A percentile compares a stretch with the other conserved stretches of the same genome.
phyloP scores from a whole-genome alignment of 2,329 filamentous ascomycete species.

The Akanthomyces muscarius region DNA sequence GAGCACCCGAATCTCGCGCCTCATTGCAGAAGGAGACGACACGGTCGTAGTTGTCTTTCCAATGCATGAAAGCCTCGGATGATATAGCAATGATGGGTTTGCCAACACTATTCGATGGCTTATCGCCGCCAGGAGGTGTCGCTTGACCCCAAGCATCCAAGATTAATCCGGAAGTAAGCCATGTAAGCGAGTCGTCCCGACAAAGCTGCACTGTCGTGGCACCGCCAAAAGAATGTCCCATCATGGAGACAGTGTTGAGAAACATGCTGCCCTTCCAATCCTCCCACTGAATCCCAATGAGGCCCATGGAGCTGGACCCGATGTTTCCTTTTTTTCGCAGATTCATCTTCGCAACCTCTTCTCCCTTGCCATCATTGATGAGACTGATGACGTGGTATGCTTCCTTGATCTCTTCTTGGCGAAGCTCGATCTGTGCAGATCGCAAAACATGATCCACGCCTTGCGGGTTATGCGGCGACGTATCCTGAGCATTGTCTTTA shows the following conservation, averaged over 20 bases:
- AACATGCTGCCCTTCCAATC: conserved; percentile 55
- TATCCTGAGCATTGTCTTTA: conserved; percentile 48
- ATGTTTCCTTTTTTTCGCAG: conserved; percentile 54
- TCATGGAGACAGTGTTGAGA: conserved; percentile 53
- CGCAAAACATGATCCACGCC: conserved; percentile 59
- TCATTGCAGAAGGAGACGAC: conserved; percentile 55
- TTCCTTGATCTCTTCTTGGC: conserved; percentile 62
- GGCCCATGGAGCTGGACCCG: conserved; percentile 55
- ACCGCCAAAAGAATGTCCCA: conserved; percentile 65
- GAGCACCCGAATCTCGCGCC: conserved; percentile 41
- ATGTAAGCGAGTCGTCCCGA: conserved; percentile 49
- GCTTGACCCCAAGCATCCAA: conserved; percentile 62
- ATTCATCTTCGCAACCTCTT: conserved; percentile 47
- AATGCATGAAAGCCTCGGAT: conserved; percentile 67
- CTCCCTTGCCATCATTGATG: conserved; percentile 52
- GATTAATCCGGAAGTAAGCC: conserved; percentile 60
- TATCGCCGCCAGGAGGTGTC: conserved; percentile 41
- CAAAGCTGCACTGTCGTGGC: conserved; percentile 60
- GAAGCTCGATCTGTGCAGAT: conserved; percentile 57
- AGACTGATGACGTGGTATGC: conserved; percentile 53
- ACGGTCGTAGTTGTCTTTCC: conserved; percentile 59
- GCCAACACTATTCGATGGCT: conserved; percentile 40
- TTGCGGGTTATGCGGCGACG: conserved; percentile 50
- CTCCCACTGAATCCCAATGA: conserved; percentile 52
- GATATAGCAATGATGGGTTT: conserved; percentile 61